These are phyloP conservation scores for Plasmopara viticola DNA, from an alignment of 352 stramenopile genomes.

Conservation along the genomic window DNA sequence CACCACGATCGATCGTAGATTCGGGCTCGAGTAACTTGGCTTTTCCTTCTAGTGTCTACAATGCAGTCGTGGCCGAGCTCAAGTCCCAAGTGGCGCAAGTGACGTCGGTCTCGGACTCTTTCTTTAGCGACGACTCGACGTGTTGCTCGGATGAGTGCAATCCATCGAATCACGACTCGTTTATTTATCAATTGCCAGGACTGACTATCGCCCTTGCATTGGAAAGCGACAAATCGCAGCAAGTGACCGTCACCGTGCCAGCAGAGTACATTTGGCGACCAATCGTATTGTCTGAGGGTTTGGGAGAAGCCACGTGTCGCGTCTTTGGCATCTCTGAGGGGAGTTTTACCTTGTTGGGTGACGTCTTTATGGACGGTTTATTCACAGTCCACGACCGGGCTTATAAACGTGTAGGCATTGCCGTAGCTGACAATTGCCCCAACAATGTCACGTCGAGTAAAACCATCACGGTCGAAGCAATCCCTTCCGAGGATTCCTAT, in stretches of 20 bases:
- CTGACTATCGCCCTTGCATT: slow-evolving; percentile 60
- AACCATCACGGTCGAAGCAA: slow-evolving; percentile 46
- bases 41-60: slow-evolving; percentile 64
- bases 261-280: slow-evolving; percentile 81
- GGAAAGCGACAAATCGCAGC: slow-evolving; percentile 34
- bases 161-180: slow-evolving; percentile 48
- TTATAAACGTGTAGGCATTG: slow-evolving; percentile 45
- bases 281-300: slow-evolving; percentile 43
- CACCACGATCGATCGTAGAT: slow-evolving; percentile 65
- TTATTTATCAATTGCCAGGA: slow-evolving; percentile 55
- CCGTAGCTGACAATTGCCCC: slow-evolving; percentile 60
- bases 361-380: slow-evolving; percentile 83
- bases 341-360: slow-evolving; percentile 61
- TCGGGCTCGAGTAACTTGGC: slow-evolving; percentile 78
- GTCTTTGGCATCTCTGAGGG: slow-evolving; percentile 81
- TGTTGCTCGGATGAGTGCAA: slow-evolving; percentile 68
- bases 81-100: slow-evolving; percentile 47
- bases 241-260: slow-evolving; percentile 70
- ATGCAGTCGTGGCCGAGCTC: slow-evolving; percentile 44
- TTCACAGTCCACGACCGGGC: slow-evolving; percentile 78
- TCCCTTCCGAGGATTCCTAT: slow-evolving; percentile 33
- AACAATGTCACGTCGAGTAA: slow-evolving; percentile 67
- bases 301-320: slow-evolving; percentile 41
- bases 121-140: slow-evolving; percentile 64
- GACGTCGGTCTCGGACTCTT: slow-evolving; percentile 37